Evolutionary conservation across 2,329 filamentous ascomycete species (phyloP), one percentile per base, ranked within the genome.

Genomic region (Diaporthe australafricana): DNA sequence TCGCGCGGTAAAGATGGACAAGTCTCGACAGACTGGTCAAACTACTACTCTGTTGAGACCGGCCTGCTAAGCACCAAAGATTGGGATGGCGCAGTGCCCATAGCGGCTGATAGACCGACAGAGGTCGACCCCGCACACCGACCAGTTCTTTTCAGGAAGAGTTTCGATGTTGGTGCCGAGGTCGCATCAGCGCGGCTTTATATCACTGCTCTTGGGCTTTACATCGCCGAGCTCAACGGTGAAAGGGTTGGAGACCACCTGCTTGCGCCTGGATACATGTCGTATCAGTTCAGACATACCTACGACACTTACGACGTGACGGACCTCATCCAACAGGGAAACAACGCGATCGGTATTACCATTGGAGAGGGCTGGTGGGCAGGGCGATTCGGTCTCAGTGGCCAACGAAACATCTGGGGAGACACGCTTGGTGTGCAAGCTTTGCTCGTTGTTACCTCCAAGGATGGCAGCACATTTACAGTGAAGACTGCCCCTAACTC

Each of bases 201-300:
- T 66, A 84, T 87, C 50, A 87, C 85, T 0, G 80, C 81, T 0
- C 77, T 83, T 1, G 86, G 87, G 0, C 68, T 87, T 0, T 88
- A 86, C 67, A 80, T 84, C 50, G 84, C 83, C 0, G 81, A 82
- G 40, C 84, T 89, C 72, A 88, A 89, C 63, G 86, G 84, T 0
- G 71, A 77, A 0, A 76, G 77, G 6, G 81, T 87, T 2, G 83
- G 83, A 0, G 81, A 83, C 42, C 70, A 78, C 5, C 80, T 83
- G 5, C 78, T 88, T 45, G 84, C 87, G 25, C 87, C 87, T 0
- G 87, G 87, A 0, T 89, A 87, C 85, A 84, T 85, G 53, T 83
- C 83, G 3, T 90, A 90, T 73, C 78, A 83, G 0, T 78, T 85
- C 57, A 81, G 87, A 0, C 82, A 86, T n/a, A 79, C 83, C 1